Percentiles rank a stretch among this genome's conserved stretches.
Conservation (phyloP, 352 stramenopile genomes). For the Phytophthora ohioensis region DNA sequence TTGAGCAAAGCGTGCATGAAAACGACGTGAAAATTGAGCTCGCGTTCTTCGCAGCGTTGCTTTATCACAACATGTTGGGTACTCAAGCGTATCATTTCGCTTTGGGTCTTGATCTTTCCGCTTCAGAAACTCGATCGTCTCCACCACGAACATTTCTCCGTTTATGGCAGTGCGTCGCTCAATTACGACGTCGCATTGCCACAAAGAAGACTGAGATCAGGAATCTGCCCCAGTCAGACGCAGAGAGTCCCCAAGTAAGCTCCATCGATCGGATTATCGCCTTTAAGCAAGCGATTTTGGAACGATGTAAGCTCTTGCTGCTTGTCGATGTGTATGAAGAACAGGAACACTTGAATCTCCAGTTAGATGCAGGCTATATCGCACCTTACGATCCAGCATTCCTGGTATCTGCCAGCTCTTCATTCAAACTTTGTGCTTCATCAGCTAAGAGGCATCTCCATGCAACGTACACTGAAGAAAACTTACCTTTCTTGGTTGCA, state of each 20-base stretch:
- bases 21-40: conserved; percentile 61
- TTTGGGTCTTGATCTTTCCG: neutral
- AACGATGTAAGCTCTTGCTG: conserved; percentile 58
- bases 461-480: conserved; percentile 34
- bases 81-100: conserved; percentile 49
- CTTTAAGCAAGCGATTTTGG: conserved; percentile 42
- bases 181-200: conserved; percentile 51
- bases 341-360: conserved; percentile 38
- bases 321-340: conserved; percentile 41
- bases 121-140: neutral
- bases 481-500: conserved; percentile 48
- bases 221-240: conserved; percentile 17
- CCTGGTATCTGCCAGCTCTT: conserved; percentile 18
- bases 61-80: conserved; percentile 59
- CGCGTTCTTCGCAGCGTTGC: conserved; percentile 58
- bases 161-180: conserved; percentile 66
- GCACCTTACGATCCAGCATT: conserved; percentile 45
- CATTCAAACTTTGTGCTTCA: conserved; percentile 17
- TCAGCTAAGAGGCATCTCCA: conserved; percentile 41
- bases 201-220: conserved; percentile 58
- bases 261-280: conserved; percentile 25
- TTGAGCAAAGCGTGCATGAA: conserved; percentile 26
- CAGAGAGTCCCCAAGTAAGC: conserved; percentile 2
- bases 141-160: conserved; percentile 41
- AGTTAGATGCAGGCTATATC: conserved; percentile 47